A percentile compares a stretch with the other conserved stretches of the same genome.
Evolutionary conservation across 441 rosid species (phyloP).

Genomic region (Rhodomyrtus psidioides): DNA sequence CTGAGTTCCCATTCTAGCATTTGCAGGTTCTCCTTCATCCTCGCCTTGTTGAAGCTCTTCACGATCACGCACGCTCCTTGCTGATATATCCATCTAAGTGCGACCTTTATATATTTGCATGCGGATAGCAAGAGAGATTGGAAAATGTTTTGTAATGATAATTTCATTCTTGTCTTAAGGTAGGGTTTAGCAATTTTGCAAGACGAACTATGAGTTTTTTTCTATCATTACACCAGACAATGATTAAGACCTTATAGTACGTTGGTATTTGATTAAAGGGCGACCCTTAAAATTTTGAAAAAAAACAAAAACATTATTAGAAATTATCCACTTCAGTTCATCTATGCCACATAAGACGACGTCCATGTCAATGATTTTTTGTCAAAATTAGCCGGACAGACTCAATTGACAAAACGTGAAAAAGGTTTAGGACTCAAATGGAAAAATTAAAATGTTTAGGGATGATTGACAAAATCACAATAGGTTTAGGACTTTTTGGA

Average conservation of each 20-base stretch:
- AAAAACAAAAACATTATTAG: no score
- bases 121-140: neutral
- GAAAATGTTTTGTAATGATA: neutral
- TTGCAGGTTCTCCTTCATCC: neutral
- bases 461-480: no score
- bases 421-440: no score
- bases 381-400: no score
- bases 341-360: accelerated
- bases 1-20: neutral
- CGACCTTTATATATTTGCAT: neutral
- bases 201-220: neutral
- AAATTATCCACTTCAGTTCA: no score
- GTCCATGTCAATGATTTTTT: no score
- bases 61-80: neutral
- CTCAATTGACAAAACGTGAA: no score
- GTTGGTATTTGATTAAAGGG: neutral
- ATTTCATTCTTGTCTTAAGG: neutral
- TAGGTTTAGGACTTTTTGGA: no score
- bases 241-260: neutral
- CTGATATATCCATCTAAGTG: neutral
- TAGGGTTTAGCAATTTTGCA: neutral
- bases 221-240: neutral
- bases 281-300: no score
- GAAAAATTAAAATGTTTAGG: no score
- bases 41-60: neutral